A percentile compares a stretch with the other conserved stretches of the same genome.
Evolutionary conservation across 495 filamentous ascomycete species (phyloP).

Genomic region (Bombardia bombarda): DNA sequence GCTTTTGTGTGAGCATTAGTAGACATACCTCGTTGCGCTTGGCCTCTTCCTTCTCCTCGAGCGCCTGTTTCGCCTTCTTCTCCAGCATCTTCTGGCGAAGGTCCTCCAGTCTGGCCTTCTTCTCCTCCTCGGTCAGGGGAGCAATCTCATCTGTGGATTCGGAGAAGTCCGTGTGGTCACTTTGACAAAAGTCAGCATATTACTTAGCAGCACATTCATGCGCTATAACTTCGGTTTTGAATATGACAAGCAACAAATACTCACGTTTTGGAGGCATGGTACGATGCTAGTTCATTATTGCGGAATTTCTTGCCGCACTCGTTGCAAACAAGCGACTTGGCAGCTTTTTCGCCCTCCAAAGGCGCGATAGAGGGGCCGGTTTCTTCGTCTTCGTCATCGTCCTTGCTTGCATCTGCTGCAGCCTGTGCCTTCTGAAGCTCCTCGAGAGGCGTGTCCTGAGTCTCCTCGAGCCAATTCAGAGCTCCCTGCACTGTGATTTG

Average conservation of each 20-base stretch:
- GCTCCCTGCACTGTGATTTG: slow-evolving; percentile 65
- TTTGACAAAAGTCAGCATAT: too few relatives aligned
- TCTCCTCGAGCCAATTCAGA: slow-evolving; percentile 87
- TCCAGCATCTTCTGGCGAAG: slow-evolving; percentile 62
- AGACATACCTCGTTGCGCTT: slow-evolving; percentile 79
- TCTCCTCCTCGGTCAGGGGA: slow-evolving; percentile 88
- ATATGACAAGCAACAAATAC: slow-evolving; percentile 27
- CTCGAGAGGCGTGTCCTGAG: slow-evolving; percentile 73
- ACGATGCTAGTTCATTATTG: slow-evolving; percentile 70
- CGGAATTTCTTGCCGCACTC: slow-evolving; percentile 91
- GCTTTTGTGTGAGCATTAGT: background rate
- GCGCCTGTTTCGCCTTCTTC: slow-evolving; percentile 61
- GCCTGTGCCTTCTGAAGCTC: slow-evolving; percentile 45
- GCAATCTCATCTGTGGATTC: slow-evolving; percentile 89
- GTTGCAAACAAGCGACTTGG: slow-evolving; percentile 61
- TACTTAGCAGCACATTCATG: background rate
- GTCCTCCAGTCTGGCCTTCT: slow-evolving; percentile 67
- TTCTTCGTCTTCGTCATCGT: slow-evolving; percentile 52
- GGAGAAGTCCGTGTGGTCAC: slow-evolving; percentile 81
- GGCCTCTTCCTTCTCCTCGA: slow-evolving; percentile 71
- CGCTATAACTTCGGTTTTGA: background rate
- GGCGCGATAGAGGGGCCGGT: slow-evolving; percentile 41
- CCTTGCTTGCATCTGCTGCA: slow-evolving; percentile 14
- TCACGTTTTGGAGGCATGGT: slow-evolving; percentile 86
- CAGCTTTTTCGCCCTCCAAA: slow-evolving; percentile 51